These are phyloP conservation scores for Talaromyces sp. DNA, from an alignment of 2,329 filamentous ascomycete species.

Conservation along the genomic window DNA sequence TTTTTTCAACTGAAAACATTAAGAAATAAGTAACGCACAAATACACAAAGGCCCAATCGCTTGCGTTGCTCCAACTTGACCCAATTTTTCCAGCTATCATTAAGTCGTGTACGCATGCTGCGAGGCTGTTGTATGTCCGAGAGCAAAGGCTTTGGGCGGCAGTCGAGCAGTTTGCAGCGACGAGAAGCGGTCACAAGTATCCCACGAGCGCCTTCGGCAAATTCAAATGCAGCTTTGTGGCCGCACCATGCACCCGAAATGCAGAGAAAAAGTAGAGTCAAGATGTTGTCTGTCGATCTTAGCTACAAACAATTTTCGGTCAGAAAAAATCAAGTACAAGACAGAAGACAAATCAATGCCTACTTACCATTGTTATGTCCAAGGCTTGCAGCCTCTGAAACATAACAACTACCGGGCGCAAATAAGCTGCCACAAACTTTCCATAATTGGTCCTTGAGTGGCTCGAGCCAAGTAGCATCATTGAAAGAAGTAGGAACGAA, in stretches of 20 bases:
- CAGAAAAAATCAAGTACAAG: neutral
- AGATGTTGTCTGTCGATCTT: constrained; percentile 10
- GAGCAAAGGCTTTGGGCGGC: constrained; percentile 10
- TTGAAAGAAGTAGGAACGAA: constrained; percentile 17
- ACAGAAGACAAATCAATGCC: neutral
- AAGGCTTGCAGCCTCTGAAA: constrained; percentile 16
- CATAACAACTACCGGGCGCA: constrained; percentile 8
- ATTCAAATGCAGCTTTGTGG: constrained; percentile 18
- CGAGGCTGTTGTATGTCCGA: neutral
- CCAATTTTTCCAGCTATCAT: constrained; percentile 13
- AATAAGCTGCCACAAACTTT: constrained; percentile 14
- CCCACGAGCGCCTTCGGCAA: constrained; percentile 18
- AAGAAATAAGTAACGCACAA: neutral
- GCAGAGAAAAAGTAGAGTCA: constrained; percentile 19
- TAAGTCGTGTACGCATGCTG: constrained; percentile 5
- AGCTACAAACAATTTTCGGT: neutral
- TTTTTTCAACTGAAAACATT: neutral
- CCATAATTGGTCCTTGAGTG: constrained; percentile 12
- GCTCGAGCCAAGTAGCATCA: constrained; percentile 18
- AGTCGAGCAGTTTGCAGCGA: constrained; percentile 18
- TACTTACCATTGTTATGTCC: constrained; percentile 12
- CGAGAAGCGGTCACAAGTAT: constrained; percentile 19
- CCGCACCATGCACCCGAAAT: constrained; percentile 17
- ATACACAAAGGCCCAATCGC: constrained; percentile 14
- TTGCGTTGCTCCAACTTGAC: constrained; percentile 16